phyloP scores from a whole-genome alignment of 176 grass and related monocot species.

The Hyparrhenia diplandra region DNA sequence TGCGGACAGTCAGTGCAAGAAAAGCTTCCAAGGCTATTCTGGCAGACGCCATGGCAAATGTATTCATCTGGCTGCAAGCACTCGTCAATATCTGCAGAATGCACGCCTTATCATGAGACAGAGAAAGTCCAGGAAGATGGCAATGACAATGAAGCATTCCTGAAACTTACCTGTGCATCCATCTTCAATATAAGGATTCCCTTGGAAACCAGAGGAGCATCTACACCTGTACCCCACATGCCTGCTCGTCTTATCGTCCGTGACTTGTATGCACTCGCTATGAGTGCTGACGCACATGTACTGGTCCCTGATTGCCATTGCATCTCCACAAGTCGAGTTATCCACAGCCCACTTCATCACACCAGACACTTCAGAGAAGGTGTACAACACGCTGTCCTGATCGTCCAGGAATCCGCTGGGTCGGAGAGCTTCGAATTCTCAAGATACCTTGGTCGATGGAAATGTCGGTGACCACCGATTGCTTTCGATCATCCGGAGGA shows the following conservation, averaged over 20 bases:
- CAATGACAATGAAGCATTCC: no score
- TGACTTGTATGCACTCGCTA: constrained; percentile 11
- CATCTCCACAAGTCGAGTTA: neutral
- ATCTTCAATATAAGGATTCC: constrained; percentile 19
- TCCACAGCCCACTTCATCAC: constrained; percentile 25
- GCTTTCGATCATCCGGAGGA: neutral
- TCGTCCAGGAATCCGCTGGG: no score
- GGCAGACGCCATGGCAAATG: constrained; percentile 12
- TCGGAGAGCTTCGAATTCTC: no score
- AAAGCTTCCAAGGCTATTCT: constrained; percentile 11
- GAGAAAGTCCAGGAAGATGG: neutral
- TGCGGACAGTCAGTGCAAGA: constrained; percentile 7
- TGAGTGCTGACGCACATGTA: constrained; percentile 8
- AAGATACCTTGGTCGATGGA: neutral
- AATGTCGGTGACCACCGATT: neutral
- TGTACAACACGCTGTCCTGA: no score
- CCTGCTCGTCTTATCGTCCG: neutral
- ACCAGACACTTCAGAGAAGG: neutral
- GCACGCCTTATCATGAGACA: neutral
- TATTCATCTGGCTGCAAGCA: constrained; percentile 16
- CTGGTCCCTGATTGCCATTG: neutral
- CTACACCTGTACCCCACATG: constrained; percentile 27
- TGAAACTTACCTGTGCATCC: no score
- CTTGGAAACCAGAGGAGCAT: constrained; percentile 31
- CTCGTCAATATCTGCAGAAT: constrained; percentile 34